These are phyloP conservation scores for Zelopaecilomyces penicillatus DNA, from an alignment of 2,329 filamentous ascomycete species.

Conservation along the genomic window DNA sequence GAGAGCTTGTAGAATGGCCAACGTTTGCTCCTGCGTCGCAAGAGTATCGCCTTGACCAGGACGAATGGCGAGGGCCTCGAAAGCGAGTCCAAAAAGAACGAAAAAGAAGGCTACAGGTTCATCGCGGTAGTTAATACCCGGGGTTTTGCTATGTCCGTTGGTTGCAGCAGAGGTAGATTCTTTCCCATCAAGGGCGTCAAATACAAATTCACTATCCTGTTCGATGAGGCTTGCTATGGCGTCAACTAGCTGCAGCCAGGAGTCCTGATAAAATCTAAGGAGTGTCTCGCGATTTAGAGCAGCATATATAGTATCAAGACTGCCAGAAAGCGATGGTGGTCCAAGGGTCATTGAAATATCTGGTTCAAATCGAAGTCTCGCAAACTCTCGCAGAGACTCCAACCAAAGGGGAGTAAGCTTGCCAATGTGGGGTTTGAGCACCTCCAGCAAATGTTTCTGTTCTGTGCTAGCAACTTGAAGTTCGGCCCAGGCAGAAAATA, in stretches of 20 bases:
- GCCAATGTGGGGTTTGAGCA: slow-evolving; percentile 83
- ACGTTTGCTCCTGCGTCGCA: slow-evolving; percentile 66
- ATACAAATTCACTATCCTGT: slow-evolving; percentile 95
- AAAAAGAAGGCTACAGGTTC: slow-evolving; percentile 99
- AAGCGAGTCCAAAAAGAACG: slow-evolving; percentile 90
- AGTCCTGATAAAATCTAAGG: slow-evolving; percentile 91
- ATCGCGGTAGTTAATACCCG: slow-evolving; percentile 94
- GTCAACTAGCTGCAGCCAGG: slow-evolving; percentile 93
- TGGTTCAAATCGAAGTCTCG: slow-evolving; percentile 86
- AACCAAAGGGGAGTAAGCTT: slow-evolving; percentile 90
- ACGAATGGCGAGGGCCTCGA: slow-evolving; percentile 85
- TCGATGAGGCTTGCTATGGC: slow-evolving; percentile 96
- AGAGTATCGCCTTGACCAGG: slow-evolving; percentile 45
- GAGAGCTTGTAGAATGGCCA: slow-evolving; percentile 82
- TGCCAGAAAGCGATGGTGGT: slow-evolving; percentile 71
- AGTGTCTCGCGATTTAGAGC: slow-evolving; percentile 90
- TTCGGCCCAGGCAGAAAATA: slow-evolving; percentile 96
- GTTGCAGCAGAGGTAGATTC: slow-evolving; percentile 40
- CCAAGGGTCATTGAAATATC: slow-evolving; percentile 90
- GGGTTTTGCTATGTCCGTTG: slow-evolving; percentile 50
- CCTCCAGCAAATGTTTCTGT: slow-evolving; percentile 79
- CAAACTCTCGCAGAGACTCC: slow-evolving; percentile 86
- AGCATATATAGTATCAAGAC: slow-evolving; percentile 88
- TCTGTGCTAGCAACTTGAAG: slow-evolving; percentile 91
- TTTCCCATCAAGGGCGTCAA: slow-evolving; percentile 90